Conservation (phyloP, 257 asterid species). For the Avicennia marina region DNA sequence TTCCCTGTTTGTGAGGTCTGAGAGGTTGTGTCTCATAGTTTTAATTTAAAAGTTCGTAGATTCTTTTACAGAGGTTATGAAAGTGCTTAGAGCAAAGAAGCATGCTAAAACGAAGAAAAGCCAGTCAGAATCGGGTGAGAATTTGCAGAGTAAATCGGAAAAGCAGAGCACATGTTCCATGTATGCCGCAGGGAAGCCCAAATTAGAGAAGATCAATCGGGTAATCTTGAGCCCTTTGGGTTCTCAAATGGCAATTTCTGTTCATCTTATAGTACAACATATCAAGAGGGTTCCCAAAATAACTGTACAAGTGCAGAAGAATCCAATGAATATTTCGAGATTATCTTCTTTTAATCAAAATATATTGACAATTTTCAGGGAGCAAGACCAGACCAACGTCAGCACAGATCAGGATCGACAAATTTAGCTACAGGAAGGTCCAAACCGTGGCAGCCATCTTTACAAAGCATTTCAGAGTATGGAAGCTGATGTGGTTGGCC, state of each 20-base stretch:
- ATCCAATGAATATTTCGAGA: too few relatives aligned
- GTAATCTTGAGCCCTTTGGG: conserved; percentile 22
- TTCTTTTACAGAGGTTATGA: conserved; percentile 59
- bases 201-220: conserved; percentile 17
- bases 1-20: too few relatives aligned
- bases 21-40: neutral
- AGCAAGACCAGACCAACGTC: conserved; percentile 20
- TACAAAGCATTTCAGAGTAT: conserved; percentile 50
- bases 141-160: conserved; percentile 26
- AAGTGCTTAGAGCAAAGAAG: conserved; percentile 74
- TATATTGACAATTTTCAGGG: conserved; percentile 17
- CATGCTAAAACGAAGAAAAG: conserved; percentile 67
- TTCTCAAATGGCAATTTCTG: neutral
- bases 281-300: neutral
- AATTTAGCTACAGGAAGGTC: conserved; percentile 23
- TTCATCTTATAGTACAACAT: conserved; percentile 20
- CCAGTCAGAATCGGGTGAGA: conserved; percentile 24
- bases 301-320: too few relatives aligned
- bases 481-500: conserved; percentile 20
- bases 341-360: neutral
- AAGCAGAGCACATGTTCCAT: conserved; percentile 29
- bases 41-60: too few relatives aligned
- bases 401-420: conserved; percentile 33
- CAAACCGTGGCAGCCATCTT: conserved; percentile 53
- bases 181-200: neutral